Evolutionary conservation across 2,329 filamentous ascomycete species (phyloP).

Genomic region (Magnaporthiopsis poae): DNA sequence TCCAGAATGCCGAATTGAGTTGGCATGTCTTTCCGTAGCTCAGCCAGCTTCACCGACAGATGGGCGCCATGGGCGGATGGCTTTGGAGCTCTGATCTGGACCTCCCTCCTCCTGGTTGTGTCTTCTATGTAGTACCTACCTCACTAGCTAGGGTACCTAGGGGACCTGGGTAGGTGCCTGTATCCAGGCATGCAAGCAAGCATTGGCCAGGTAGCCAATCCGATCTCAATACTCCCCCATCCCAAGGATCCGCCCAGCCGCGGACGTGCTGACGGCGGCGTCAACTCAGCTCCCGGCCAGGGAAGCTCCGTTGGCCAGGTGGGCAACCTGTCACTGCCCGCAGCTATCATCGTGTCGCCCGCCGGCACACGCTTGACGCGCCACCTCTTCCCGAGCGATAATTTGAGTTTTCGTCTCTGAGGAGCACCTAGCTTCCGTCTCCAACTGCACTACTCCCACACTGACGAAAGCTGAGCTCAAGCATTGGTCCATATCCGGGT

Average conservation of each 20-base stretch:
- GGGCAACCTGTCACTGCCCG: background rate
- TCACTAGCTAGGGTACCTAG: no score
- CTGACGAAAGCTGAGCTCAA: background rate
- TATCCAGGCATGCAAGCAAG: no score
- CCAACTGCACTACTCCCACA: background rate
- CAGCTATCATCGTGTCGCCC: background rate
- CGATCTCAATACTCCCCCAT: background rate
- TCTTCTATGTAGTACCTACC: no score
- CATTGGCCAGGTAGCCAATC: background rate
- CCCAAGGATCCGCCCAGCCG: background rate
- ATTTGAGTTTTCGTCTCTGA: background rate
- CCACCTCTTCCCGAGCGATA: background rate
- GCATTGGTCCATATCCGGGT: background rate
- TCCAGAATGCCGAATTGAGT: background rate
- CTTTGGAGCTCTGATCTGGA: no score
- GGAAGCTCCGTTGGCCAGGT: background rate
- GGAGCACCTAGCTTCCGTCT: background rate
- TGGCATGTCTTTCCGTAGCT: background rate
- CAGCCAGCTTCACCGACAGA: background rate
- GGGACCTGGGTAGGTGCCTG: no score
- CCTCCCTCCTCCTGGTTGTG: no score
- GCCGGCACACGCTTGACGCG: background rate
- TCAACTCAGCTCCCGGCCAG: background rate
- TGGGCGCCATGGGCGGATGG: background rate
- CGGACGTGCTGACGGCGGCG: background rate